Base-by-base conservation (phyloP, 352 stramenopile genomes). In the Pythium vanterpoolii region DNA sequence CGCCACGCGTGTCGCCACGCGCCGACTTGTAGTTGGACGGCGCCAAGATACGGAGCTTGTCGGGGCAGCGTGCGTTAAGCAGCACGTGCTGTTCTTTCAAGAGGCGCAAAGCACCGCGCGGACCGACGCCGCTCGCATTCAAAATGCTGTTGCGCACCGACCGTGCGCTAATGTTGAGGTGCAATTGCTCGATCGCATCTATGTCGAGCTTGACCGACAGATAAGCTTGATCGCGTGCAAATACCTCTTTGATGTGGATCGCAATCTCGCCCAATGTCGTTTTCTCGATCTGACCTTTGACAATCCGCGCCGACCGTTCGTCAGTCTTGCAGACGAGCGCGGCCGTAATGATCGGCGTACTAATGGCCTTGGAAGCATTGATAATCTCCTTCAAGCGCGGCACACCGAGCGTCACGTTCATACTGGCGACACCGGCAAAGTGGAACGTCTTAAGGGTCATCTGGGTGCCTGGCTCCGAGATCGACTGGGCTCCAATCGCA, bases 331-430 rank as follows among this genome's bases (percentile, higher is more conserved):
- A 94, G 43, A 98, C 90, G 4, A 99, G 71, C 42, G 96, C 87
- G 0, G 96, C 97, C 38, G 97, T 99, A 73, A 99, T 99, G 71
- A 99, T 99, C 30, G 98, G 98, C 31, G 98, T 99, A 45, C 93
- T 99, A 63, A 99, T 99, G 13, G 89, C 80, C 72, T 99, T 99
- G 13, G 91, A 97, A 1, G 91, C 94, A 63, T 98, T 98, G 66
- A 98, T 98, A 60, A 98, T 98, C 62, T 98, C 93, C 74, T 98
- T 98, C 24, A 99, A 78, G 45, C 98, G 95, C n/a, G 98, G 98
- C 38, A 99, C 97, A 80, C 98, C 98, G 7, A 99, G 86, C 26
- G 98, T 99, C 38, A 99, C 97, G 79, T 99, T 99, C 97, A 99
- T 99, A 56, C 91, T 98, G 24, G 97, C 98, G 45, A 99, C 98